Base-by-base conservation (phyloP, 305 asterid species). In the Euphrasia arctica region DNA sequence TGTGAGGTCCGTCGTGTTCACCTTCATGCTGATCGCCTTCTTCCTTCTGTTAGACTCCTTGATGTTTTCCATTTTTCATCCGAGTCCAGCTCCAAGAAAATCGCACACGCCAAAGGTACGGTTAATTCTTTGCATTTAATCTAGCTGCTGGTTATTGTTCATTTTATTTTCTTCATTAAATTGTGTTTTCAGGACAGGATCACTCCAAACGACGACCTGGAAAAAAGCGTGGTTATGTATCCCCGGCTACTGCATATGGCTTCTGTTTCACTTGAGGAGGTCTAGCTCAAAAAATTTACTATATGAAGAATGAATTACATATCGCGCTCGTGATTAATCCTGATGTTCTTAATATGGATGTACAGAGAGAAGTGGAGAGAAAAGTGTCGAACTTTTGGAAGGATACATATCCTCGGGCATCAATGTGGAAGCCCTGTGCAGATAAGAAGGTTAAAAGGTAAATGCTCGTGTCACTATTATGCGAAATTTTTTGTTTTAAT, bases 391-490 rank as follows among this genome's bases (percentile, higher is more conserved):
- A 74, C 34, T 86, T 84, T 69, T 92, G 96, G 96, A 80, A 80
- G 78, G 96, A 86, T 61, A 77, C 79, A 32, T 72, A 72, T 64
- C 81, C 76, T 12, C 85, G 72, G 65, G 86, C 92, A 56, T 78
- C 90, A 31, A 14, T 68, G 31, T 93, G 99, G 99, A 80, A 70
- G 59, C 95, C 96, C 13, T 88, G 97, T 77, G 89, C 99, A 39
- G 80, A 79, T 76, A 68, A 36, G 67, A 75, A 75, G 54, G 72
- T 48, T 72, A 66, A 76, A 65, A 81, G 90, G 96, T 85, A 74
- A 59, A 50, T 64, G 14, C 13, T 12, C 9, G 12, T 14, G 27
- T 31, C 10, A 11, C 27, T 45, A 67, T 22, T 57, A 8, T 60
- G 27, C 9, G 50, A 65, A 71, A 36, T 0, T 13, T 11, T 36